Base-by-base conservation (phyloP, 2,329 filamentous ascomycete species). In the Fusarium stilboides region DNA sequence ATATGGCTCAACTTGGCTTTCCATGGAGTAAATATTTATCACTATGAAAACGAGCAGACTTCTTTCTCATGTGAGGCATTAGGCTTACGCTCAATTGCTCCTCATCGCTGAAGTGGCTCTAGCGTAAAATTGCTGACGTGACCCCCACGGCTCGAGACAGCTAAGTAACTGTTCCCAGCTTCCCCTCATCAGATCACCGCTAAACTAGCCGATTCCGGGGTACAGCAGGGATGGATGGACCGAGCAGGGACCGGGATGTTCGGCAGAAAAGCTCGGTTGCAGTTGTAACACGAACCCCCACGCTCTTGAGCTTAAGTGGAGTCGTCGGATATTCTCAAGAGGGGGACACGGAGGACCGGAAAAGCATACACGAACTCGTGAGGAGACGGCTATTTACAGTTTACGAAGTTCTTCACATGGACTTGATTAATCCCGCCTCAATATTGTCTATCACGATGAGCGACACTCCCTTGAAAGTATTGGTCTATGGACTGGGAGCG, bases 401-500 rank as follows among this genome's bases (percentile, higher is more conserved):
- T n/a, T 39, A 39, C 37, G n/a, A n/a, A 31, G 10, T 20, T 39
- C 19, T 39, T 39, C n/a, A n/a, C 37, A 20, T 8, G 20, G 17
- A 6, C 20, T 42, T 42, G 40, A 42, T 24, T 12, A 15, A 39
- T 40, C 40, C 26, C 33, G 19, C 33, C 12, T n/a, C 12, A 3
- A 2, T 10, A n/a, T 75, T 8, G 70, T 26, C n/a, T 75, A 49
- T 78, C 80, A 65, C 79, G 77, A 73, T 82, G 69, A 62, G 50
- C 43, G 34, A 49, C 14, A 26, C 24, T 2, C 17, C 36, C 2
- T 17, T 68, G 6, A 68, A 75, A 56, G 80, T 87, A 3, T 78
- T 87, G 2, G 71, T 87, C 12, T 87, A 86, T 55, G 86, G 85
- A 3, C 80, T 88, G 0, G 85, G 86, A 69, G 86, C 85, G 85